These are phyloP conservation scores for Trichoderma endophyticum DNA, from an alignment of 2,329 filamentous ascomycete genomes.

Conservation along the genomic window DNA sequence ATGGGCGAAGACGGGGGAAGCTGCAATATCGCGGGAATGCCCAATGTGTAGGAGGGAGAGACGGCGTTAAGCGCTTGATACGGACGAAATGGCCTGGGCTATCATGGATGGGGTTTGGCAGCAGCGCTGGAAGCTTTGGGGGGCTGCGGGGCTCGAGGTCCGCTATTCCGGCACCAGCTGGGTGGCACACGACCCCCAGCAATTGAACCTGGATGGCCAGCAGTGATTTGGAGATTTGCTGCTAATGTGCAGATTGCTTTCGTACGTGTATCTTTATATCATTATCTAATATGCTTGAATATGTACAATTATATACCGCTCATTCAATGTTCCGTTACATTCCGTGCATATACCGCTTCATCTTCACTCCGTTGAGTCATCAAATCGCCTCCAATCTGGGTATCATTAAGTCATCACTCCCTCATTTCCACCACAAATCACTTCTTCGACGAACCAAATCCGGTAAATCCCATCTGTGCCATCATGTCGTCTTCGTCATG, in stretches of 20 bases:
- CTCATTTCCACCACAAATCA: conserved; percentile 22
- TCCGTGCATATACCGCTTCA: not conserved
- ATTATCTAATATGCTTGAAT: not conserved
- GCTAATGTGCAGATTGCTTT: not conserved
- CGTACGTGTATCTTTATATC: not conserved
- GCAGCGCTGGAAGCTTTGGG: not conserved
- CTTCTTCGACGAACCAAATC: conserved; percentile 60
- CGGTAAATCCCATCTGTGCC: conserved; percentile 63
- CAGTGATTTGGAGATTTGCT: not conserved
- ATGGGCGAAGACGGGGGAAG: too few species aligned
- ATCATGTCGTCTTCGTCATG: conserved; percentile 70
- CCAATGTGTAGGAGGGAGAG: not conserved
- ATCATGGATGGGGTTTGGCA: not conserved
- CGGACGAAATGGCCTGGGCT: not conserved
- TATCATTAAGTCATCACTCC: conserved; percentile 28
- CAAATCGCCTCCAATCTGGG: conserved; percentile 21
- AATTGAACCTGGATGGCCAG: not conserved
- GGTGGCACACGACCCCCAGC: not conserved
- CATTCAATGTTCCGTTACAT: not conserved
- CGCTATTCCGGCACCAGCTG: conserved; percentile 10
- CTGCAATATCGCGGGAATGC: not conserved
- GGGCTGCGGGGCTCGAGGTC: not conserved
- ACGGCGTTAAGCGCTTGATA: not conserved
- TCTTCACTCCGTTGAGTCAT: not conserved
- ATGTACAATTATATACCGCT: not conserved